Conservation (phyloP, 805 yeast species). For the Schwanniomyces yamadae region DNA sequence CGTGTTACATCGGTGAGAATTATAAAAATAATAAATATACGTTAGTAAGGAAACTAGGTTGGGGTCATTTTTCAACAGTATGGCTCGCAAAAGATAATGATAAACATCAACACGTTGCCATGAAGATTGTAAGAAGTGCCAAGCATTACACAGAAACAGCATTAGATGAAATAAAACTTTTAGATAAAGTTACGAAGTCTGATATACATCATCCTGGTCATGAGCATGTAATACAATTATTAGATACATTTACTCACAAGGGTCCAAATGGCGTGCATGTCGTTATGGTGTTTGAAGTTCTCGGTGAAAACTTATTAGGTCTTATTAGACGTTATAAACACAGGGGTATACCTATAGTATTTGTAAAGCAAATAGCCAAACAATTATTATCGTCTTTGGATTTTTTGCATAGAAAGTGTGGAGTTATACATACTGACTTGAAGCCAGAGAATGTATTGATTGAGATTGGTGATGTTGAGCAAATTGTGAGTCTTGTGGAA, state of each 20-base stretch:
- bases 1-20: slow-evolving; percentile 83
- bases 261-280: slow-evolving; percentile 94
- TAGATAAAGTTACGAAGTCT: slow-evolving; percentile 62
- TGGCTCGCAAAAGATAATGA: slow-evolving; percentile 76
- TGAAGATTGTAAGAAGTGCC: slow-evolving; percentile 91
- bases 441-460: slow-evolving; percentile 76
- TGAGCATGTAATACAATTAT: slow-evolving; percentile 70
- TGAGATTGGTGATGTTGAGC: slow-evolving; percentile 82
- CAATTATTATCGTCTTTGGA: slow-evolving; percentile 74
- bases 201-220: slow-evolving; percentile 77
- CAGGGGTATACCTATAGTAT: slow-evolving; percentile 72
- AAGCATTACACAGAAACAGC: slow-evolving; percentile 92
- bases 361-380: slow-evolving; percentile 79
- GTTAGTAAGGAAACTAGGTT: slow-evolving; percentile 86
- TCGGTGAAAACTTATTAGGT: slow-evolving; percentile 90
- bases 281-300: slow-evolving; percentile 95
- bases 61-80: slow-evolving; percentile 98
- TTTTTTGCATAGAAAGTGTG: slow-evolving; percentile 68
- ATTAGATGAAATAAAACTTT: slow-evolving; percentile 81
- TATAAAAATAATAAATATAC: slow-evolving; percentile 76
- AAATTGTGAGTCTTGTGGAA: slow-evolving; percentile 67
- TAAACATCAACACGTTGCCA: slow-evolving; percentile 75
- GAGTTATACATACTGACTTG: slow-evolving; percentile 71
- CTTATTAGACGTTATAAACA: slow-evolving; percentile 76
- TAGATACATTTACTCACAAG: slow-evolving; percentile 80